Base-by-base conservation (phyloP, 331 rosid genomes). In the Rosa hybrid region DNA sequence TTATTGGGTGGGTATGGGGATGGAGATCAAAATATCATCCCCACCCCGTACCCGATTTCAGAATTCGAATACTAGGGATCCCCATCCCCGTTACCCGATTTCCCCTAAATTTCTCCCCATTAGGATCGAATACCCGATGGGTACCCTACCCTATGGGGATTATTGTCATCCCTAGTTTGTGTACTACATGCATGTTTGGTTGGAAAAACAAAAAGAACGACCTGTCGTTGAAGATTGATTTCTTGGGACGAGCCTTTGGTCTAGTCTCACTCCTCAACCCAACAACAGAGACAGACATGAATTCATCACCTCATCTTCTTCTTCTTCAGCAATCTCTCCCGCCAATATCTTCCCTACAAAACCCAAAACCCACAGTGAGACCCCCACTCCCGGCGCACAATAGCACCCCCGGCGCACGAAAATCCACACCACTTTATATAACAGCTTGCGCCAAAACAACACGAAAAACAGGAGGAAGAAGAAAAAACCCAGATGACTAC, bases 401-500 rank as follows among this genome's bases (percentile, higher is more conserved):
- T 80, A 49, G 65, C 81, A 38, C 71, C 57, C 12, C 25, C 42
- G 65, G 70, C 67, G 41, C 60, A 27, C 84, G 84, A 68, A 76
- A 81, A 72, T 42, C 39, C 17, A 34, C 75, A 45, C 75, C 59
- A 0, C 9, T 54, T 20, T 60, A 72, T 20, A 7, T 82, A 20
- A 39, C 44, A 76, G 84, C 75, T 79, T 85, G 88, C 72, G 79
- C 86, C 11, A 75, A 72, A 38, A 83, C 86, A 57, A 69, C 86
- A 46, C 69, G 57, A 72, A 72, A 57, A 34, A 51, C 60, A 64
- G 79, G 69, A 72, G 50, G 75, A 41, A 76, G 89, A 12, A 84
- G 75, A 44, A 77, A 62, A 39, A 80, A 67, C 81, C 71, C 90
- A 20, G 96, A 95, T 81, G 90, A 89, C 69, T 93, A 89, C 87